Evolutionary conservation across 495 filamentous ascomycete genomes (phyloP).

Genomic region (Talaromyces borbonicus): DNA sequence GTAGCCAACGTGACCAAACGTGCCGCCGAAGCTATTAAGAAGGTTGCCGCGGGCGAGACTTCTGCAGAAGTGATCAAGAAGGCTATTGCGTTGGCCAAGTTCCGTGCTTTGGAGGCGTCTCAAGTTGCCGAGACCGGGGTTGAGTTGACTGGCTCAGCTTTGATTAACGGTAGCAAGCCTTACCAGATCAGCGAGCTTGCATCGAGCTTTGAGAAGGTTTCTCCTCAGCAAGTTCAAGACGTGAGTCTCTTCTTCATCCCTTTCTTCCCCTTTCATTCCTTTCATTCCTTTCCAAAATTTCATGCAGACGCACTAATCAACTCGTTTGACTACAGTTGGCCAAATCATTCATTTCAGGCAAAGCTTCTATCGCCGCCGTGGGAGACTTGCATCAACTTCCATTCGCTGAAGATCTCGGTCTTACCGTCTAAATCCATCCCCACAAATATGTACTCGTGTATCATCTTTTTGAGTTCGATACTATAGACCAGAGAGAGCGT

Average conservation of each 20-base stretch:
- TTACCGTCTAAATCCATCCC: slow-evolving; percentile 64
- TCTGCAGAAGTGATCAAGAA: slow-evolving; percentile 81
- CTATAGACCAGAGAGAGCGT: no score
- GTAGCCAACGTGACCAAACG: slow-evolving; percentile 52
- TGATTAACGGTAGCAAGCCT: slow-evolving; percentile 70
- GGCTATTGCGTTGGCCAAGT: slow-evolving; percentile 87
- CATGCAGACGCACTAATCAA: no score
- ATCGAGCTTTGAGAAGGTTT: slow-evolving; percentile 70
- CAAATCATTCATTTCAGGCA: slow-evolving; percentile 74
- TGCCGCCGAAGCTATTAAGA: slow-evolving; percentile 70
- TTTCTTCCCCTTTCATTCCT: slow-evolving; percentile 4
- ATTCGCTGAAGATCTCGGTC: slow-evolving; percentile 84
- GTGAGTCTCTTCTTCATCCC: slow-evolving; percentile 43
- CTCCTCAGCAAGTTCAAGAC: slow-evolving; percentile 72
- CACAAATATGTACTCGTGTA: no score
- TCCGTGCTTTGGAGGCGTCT: slow-evolving; percentile 75
- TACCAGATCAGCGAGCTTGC: slow-evolving; percentile 78
- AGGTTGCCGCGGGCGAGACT: slow-evolving; percentile 61
- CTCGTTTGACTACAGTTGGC: slow-evolving; percentile 51
- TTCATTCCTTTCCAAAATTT: slow-evolving; percentile 6
- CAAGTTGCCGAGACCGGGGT: slow-evolving; percentile 60
- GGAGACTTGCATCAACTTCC: slow-evolving; percentile 85
- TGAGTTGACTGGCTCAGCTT: slow-evolving; percentile 62
- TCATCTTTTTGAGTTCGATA: not conserved
- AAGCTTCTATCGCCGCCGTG: slow-evolving; percentile 77